phyloP scores from a whole-genome alignment of 306 rosid genomes.

The Crotalaria pallida region DNA sequence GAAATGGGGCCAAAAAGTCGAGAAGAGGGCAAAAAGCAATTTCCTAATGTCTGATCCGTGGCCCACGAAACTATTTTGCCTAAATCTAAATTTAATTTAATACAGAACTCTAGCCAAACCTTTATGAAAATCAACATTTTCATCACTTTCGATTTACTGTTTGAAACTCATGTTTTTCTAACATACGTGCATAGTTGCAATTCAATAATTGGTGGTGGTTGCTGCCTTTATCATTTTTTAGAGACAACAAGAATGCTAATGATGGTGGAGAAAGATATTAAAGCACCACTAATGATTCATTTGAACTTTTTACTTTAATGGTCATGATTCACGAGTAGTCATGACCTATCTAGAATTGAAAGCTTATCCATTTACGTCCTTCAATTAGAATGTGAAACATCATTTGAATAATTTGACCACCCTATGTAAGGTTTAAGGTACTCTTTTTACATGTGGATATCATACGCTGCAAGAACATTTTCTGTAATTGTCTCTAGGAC shows the following conservation, averaged over 20 bases:
- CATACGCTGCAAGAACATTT: too few species aligned
- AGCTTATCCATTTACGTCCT: neutral
- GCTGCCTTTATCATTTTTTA: neutral
- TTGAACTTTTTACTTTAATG: neutral
- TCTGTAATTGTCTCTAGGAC: too few species aligned
- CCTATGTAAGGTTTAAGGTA: too few species aligned
- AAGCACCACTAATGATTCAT: neutral
- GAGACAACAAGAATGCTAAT: neutral
- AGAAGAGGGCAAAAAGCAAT: too few species aligned
- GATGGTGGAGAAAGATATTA: neutral
- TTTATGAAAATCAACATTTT: neutral
- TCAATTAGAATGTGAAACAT: neutral
- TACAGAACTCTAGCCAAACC: neutral
- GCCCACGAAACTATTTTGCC: neutral
- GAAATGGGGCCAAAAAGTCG: too few species aligned
- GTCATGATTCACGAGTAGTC: too few species aligned
- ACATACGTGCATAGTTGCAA: neutral
- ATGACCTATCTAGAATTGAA: neutral
- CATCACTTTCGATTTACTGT: neutral
- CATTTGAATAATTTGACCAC: too few species aligned
- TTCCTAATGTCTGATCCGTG: too few species aligned
- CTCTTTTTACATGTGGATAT: too few species aligned
- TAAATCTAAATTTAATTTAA: neutral
- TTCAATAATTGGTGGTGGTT: neutral
- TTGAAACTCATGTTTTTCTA: neutral